Percentiles rank a stretch among this genome's conserved stretches.
Conservation (phyloP, 192 early-diverging fungal genomes). For the Coemansia brasiliensis region DNA sequence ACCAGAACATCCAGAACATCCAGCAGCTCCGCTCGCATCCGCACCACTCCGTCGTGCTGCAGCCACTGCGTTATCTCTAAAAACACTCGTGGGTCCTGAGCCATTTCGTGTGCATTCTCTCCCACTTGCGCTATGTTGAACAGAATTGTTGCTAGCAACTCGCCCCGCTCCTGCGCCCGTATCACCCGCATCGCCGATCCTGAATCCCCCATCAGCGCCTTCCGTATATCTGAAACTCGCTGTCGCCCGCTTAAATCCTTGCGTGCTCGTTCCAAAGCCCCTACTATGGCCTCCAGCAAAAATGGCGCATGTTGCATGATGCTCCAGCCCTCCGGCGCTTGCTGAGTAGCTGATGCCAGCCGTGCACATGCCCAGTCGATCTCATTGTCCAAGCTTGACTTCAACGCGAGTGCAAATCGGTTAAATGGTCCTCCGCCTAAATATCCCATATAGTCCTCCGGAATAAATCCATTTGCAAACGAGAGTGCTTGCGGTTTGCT, state of each 20-base stretch:
- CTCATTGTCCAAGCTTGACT: slow-evolving; percentile 46
- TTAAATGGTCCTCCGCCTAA: slow-evolving; percentile 47
- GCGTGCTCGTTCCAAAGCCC: slow-evolving; percentile 33
- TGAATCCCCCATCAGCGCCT: slow-evolving; percentile 15
- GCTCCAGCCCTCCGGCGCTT: slow-evolving; percentile 32
- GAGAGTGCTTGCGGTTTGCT: slow-evolving; percentile 1
- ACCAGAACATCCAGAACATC: slow-evolving; percentile 44
- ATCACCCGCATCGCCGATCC: slow-evolving; percentile 15
- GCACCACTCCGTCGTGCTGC: slow-evolving; percentile 3
- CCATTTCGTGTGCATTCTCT: slow-evolving; percentile 40
- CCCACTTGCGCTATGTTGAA: slow-evolving; percentile 48
- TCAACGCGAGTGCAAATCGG: slow-evolving; percentile 48
- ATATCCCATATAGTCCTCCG: slow-evolving; percentile 31
- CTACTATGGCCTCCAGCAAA: slow-evolving; percentile 42
- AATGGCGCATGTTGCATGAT: slow-evolving; percentile 40
- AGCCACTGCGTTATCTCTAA: slow-evolving; percentile 49
- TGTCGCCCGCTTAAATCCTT: slow-evolving; percentile 13
- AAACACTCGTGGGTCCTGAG: slow-evolving; percentile 39
- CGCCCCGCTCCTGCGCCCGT: slow-evolving; percentile 31
- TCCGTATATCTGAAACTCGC: not conserved
- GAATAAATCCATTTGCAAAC: slow-evolving; percentile 19
- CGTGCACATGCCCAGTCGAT: slow-evolving; percentile 54
- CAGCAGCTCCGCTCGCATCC: slow-evolving; percentile 27
- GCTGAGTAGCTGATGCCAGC: slow-evolving; percentile 32
- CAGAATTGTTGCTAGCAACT: slow-evolving; percentile 31